These are phyloP conservation scores for Pseudoneurospora amorphoporcata DNA, from an alignment of 495 filamentous ascomycete genomes.

Conservation along the genomic window DNA sequence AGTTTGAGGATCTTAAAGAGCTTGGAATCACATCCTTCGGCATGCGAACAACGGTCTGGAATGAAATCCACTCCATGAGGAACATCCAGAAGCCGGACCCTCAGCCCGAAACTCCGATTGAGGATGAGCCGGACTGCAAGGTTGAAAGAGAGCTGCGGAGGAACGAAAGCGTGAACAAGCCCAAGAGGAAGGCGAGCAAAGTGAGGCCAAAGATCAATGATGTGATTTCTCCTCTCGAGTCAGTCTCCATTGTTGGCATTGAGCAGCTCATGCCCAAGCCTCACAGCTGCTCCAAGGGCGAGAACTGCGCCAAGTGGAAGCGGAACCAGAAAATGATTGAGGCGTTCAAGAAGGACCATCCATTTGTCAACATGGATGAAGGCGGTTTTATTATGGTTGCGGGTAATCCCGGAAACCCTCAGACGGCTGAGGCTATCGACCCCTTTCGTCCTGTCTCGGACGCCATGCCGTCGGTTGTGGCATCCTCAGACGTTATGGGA, in stretches of 20 bases:
- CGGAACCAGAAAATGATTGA: conserved; percentile 61
- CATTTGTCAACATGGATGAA: conserved; percentile 43
- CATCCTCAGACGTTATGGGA: conserved; percentile 82
- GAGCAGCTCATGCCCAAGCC: conserved; percentile 77
- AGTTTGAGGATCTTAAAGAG: conserved; percentile 89
- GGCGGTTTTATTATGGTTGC: conserved; percentile 53
- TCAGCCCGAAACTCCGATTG: conserved; percentile 44
- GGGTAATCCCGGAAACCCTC: conserved; percentile 62
- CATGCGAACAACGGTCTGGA: conserved; percentile 77
- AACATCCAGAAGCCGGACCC: conserved; percentile 48
- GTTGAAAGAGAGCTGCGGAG: conserved; percentile 30
- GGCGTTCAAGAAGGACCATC: conserved; percentile 57
- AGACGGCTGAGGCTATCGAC: conserved; percentile 46
- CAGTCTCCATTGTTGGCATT: conserved; percentile 84
- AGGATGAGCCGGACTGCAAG: conserved; percentile 38
- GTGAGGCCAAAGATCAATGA: conserved; percentile 43
- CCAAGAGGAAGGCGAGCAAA: conserved; percentile 32
- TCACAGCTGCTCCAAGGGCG: conserved; percentile 83
- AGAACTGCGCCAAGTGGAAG: conserved; percentile 72
- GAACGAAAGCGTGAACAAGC: conserved; percentile 25
- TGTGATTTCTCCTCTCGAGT: conserved; percentile 62
- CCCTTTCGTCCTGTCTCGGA: conserved; percentile 49
- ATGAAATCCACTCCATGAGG: conserved; percentile 63
- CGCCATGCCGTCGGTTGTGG: conserved; percentile 66
- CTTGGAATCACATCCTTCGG: conserved; percentile 90